These are phyloP conservation scores for Penicillium paneum DNA, from an alignment of 2,329 filamentous ascomycete genomes.

Conservation along the genomic window DNA sequence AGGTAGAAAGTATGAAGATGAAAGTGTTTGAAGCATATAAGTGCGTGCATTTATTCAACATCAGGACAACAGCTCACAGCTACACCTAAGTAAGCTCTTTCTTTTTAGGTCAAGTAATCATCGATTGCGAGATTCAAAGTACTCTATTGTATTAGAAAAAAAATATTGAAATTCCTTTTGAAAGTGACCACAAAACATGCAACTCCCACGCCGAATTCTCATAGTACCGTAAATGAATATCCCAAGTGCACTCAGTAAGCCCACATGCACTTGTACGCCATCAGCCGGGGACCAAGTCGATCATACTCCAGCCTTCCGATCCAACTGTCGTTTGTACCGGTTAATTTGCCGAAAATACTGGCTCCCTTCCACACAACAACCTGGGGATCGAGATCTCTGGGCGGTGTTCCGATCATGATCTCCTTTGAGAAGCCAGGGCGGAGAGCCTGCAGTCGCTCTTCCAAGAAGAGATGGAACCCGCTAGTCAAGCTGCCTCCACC, in stretches of 20 bases:
- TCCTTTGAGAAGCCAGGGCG: conserved; percentile 62
- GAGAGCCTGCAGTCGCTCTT: conserved; percentile 71
- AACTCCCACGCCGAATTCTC: conserved; percentile 23
- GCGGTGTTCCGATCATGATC: conserved; percentile 66
- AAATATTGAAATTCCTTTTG: background rate
- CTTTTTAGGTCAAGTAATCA: background rate
- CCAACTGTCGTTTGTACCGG: conserved; percentile 89
- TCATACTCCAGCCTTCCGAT: conserved; percentile 86
- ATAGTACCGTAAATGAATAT: conserved; percentile 8
- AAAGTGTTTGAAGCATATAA: background rate
- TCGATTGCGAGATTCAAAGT: background rate
- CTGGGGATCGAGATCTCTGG: conserved; percentile 91
- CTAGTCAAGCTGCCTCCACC: conserved; percentile 80
- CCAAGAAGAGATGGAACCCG: conserved; percentile 75
- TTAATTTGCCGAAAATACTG: conserved; percentile 89
- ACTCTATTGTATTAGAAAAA: conserved; percentile 3
- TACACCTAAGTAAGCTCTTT: background rate
- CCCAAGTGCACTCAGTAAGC: conserved; percentile 44
- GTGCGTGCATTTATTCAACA: background rate
- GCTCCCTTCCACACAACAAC: conserved; percentile 98
- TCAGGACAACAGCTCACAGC: background rate
- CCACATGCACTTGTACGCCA: conserved; percentile 78
- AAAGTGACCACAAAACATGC: conserved; percentile 3
- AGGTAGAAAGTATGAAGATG: too few relatives aligned
- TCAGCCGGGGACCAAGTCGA: conserved; percentile 71